Base-by-base conservation (phyloP, 345 rosid genomes). In the Luvunga scandens region DNA sequence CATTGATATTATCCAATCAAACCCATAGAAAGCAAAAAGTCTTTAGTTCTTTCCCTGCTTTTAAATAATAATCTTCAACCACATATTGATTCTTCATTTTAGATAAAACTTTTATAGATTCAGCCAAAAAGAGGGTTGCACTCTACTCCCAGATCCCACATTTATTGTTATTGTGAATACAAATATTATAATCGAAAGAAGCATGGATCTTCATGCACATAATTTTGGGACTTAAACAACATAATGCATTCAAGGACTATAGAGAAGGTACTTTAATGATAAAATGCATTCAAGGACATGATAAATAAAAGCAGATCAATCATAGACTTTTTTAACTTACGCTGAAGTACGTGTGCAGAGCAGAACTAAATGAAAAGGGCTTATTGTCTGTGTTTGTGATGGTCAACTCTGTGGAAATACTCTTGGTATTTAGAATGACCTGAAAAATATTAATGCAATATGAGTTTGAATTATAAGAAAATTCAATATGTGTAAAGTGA, bases 321-420 rank as follows among this genome's bases (percentile, higher is more conserved):
- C 31, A 28, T 12, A 75, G 19, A 0, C 39, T 59, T 59, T 59
- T 59, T 63, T n/a, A 50, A 10, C 78, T 63, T 85, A 93, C 98
- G 56, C 90, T 79, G 84, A 95, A 95, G 85, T 95, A 95, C 38
- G 99, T 89, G 80, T 95, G 99, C 82, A 95, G 78, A 34, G 98
- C 99, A 14, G 88, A 84, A 72, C 24, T 91, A 83, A 95, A 95
- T 18, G 98, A 87, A 86, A 95, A 95, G 21, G 96, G 86, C 89
- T 90, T 89, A 22, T 73, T 81, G 88, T 93, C 98, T 25, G 90
- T 93, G 84, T 95, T 93, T 72, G 87, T 88, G 68, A 95, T 75
- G 28, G 79, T 84, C 56, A 95, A 88, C 82, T 90, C 94, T 8
- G 99, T 95, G 66, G 96, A 91, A 79, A 95, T 86, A 89, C 90